Evolutionary conservation across 441 rosid species (phyloP), one percentile per base, ranked within the genome.

Genomic region (Gossypium davidsonii): DNA sequence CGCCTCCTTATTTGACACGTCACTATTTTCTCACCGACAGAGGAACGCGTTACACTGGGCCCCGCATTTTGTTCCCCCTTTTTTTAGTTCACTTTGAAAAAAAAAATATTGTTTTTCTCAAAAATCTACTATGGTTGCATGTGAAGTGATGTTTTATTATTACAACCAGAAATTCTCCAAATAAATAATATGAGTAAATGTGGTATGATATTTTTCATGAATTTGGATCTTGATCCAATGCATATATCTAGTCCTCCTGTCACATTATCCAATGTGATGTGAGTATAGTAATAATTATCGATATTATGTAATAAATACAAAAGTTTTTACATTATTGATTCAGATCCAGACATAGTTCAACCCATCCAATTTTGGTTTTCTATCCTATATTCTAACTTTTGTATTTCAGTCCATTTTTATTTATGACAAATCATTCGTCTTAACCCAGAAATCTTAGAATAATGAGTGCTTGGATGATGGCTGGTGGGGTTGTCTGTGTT

Each of bases 141-240:
- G 56, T 66, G 56, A 46, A 14, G 4, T 20, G 15, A 6, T 39
- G 26, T 3, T 21, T 37, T 21, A 18, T n/a, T 31, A 15, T 15
- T 15, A 15, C 46, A 34, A 61, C 23, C 1, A 62, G 14, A 17
- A 39, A 39, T 37, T 18, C 49, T 17, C 15, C 53, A n/a, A 49
- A 49, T 49, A 60, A 46, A 46, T 46, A 46, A 46, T 3, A 52
- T 0, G 17, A 15, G 57, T 52, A 52, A n/a, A 17, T 6, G 6
- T 28, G 11, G 1, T 6, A n/a, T 60, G 20, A n/a, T 6, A 2
- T 28, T 60, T 7, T 17, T n/a, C 12, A n/a, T 6, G 18, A 34
- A 31, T 49, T 62, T 55, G 26, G 28, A 4, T 14, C 3, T 34
- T 53, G 65, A 64, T 73, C 76, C 72, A 26, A 74, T 56, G 70